Evolutionary conservation across 345 rosid genomes (phyloP), one percentile per base, ranked within the genome.

Genomic region (Gossypium longicalyx): DNA sequence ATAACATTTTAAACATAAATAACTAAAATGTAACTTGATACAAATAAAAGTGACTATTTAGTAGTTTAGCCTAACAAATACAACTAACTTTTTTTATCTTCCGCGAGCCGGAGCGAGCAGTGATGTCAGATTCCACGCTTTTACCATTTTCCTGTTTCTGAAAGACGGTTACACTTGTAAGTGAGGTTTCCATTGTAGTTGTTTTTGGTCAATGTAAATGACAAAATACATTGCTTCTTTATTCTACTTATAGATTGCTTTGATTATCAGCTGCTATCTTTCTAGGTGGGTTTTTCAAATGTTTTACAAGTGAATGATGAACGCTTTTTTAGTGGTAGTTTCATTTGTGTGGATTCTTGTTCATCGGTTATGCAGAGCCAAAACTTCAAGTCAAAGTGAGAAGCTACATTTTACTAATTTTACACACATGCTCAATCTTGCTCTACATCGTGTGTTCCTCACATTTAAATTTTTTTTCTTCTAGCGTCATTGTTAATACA

Each of bases 331-430:
- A 48, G 27, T 72, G 38, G 16, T 67, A 12, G 64, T 51, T 66
- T 20, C 34, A 19, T 54, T 60, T 56, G 43, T 58, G 63, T 59
- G 41, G 25, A 10, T 67, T 77, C n/a, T 52, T 74, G 25, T 67
- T 79, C 22, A 51, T 76, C 20, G n/a, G 45, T 80, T 73, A 9
- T 80, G 82, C 82, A 83, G 83, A 66, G 75, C 22, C 68, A 34
- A 41, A 71, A 67, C 73, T 61, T 76, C 48, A 19, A 56, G 29
- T 45, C 71, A 75, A 77, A 76, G 90, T 87, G 80, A 85, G 87
- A 77, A 16, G 43, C 41, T 53, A 62, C 27, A 23, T 58, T 22
- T 47, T 19, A 2, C 4, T 44, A 47, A 9, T 7, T 43, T 54
- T 54, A 13, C 74, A 22, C 66, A 34, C 43, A 20, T 73, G 68